These are phyloP conservation scores for Aaosphaeria arxii DNA, from an alignment of 2,329 filamentous ascomycete genomes.

Conservation along the genomic window DNA sequence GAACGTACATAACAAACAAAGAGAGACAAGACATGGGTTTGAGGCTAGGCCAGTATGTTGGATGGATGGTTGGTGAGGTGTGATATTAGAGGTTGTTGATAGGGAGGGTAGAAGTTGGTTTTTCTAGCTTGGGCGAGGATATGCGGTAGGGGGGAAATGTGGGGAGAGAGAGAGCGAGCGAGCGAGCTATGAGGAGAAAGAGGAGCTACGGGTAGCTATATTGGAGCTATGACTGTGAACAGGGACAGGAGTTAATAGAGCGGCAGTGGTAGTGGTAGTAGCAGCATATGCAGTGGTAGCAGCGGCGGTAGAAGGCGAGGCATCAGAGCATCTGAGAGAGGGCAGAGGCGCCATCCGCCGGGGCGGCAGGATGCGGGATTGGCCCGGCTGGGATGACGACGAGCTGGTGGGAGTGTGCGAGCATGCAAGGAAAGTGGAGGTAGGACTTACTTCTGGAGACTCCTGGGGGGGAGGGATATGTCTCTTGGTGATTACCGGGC, in stretches of 20 bases:
- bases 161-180: neutral
- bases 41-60: slow-evolving; percentile 19
- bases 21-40: slow-evolving; percentile 27
- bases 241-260: slow-evolving; percentile 21
- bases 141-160: neutral
- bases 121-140: too few relatives aligned
- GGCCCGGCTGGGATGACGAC: slow-evolving; percentile 12
- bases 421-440: slow-evolving; percentile 27
- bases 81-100: slow-evolving; percentile 14
- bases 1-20: slow-evolving; percentile 38
- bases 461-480: slow-evolving; percentile 14
- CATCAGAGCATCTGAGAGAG: slow-evolving; percentile 1
- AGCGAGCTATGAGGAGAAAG: slow-evolving; percentile 1
- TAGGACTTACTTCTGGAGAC: slow-evolving; percentile 19
- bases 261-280: slow-evolving; percentile 5
- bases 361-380: slow-evolving; percentile 19
- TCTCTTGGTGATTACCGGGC: slow-evolving; percentile 31
- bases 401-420: slow-evolving; percentile 13
- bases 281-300: slow-evolving; percentile 1
- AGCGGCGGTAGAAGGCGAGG: slow-evolving; percentile 4
- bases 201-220: slow-evolving; percentile 23
- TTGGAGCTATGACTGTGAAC: slow-evolving; percentile 31
- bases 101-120: slow-evolving; percentile 13
- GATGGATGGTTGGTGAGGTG: slow-evolving; percentile 11
- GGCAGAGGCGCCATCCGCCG: slow-evolving; percentile 17